phyloP scores from a whole-genome alignment of 2,329 filamentous ascomycete species.

The Clarireedia homoeocarpa region DNA sequence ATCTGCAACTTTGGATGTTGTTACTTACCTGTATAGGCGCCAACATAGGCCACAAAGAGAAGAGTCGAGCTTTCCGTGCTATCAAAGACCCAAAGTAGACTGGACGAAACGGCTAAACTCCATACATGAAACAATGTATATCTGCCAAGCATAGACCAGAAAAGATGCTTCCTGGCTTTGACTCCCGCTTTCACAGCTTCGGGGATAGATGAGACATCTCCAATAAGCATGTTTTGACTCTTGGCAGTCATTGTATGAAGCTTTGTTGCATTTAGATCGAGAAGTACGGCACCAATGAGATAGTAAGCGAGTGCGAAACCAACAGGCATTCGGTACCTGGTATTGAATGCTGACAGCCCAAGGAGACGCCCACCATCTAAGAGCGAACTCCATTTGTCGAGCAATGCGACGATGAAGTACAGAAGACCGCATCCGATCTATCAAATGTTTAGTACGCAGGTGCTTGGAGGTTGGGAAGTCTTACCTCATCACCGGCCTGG shows the following conservation, averaged over 20 bases:
- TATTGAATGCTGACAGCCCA: constrained; percentile 25
- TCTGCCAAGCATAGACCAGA: constrained; percentile 30
- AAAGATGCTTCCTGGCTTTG: constrained; percentile 32
- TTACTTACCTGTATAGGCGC: constrained; percentile 30
- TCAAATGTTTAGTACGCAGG: neutral
- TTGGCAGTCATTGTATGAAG: constrained; percentile 5
- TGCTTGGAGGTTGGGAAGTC: constrained; percentile 32
- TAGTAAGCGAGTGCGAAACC: constrained; percentile 35
- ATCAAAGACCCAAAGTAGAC: constrained; percentile 46
- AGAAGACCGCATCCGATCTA: constrained; percentile 27
- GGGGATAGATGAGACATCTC: constrained; percentile 2
- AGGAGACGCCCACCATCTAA: constrained; percentile 27
- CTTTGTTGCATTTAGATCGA: constrained; percentile 23
- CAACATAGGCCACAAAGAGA: constrained; percentile 36
- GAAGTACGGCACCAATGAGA: constrained; percentile 32
- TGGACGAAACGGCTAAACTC: constrained; percentile 30
- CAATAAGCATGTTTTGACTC: constrained; percentile 6
- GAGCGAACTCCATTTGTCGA: constrained; percentile 29
- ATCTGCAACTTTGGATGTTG: neutral
- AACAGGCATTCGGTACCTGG: constrained; percentile 38
- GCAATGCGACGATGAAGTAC: constrained; percentile 29
- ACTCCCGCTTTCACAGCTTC: constrained; percentile 3
- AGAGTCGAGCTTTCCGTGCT: constrained; percentile 33
- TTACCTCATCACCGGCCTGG: constrained; percentile 33
- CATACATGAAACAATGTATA: constrained; percentile 39